These are phyloP conservation scores for Dipteronia dyeriana DNA, from an alignment of 345 rosid species.

Conservation along the genomic window DNA sequence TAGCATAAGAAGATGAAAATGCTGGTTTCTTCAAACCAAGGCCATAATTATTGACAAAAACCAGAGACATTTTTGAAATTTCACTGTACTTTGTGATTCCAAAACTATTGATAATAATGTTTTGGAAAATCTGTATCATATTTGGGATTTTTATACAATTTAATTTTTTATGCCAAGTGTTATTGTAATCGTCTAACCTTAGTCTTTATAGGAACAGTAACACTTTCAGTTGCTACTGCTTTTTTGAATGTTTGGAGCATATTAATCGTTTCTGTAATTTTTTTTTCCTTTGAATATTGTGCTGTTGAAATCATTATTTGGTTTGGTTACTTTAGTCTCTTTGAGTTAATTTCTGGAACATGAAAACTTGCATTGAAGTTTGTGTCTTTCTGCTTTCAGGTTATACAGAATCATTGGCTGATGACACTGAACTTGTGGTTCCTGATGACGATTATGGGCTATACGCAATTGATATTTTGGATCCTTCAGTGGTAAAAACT, in stretches of 20 bases:
- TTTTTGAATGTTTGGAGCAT: background rate
- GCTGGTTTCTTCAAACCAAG: background rate
- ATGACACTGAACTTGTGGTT: slow-evolving; percentile 58
- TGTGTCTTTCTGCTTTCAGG: slow-evolving; percentile 42
- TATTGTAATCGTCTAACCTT: background rate
- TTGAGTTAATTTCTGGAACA: slow-evolving; percentile 1
- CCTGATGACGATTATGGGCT: slow-evolving; percentile 93
- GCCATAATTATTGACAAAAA: background rate
- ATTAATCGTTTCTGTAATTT: background rate
- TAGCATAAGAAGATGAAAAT: background rate
- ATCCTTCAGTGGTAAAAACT: slow-evolving; percentile 71
- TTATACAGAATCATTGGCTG: slow-evolving; percentile 70
- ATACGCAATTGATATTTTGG: slow-evolving; percentile 77
- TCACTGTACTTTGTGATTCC: background rate
- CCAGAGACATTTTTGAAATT: background rate
- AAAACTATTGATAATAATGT: background rate
- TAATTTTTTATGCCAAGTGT: too few relatives aligned
- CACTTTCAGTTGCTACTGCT: background rate
- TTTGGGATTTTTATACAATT: background rate
- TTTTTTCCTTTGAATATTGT: background rate
- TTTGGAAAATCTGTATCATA: background rate
- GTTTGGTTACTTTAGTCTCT: background rate
- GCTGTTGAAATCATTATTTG: background rate
- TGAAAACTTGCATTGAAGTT: background rate
- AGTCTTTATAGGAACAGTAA: background rate